Conservation (phyloP, 2,329 filamentous ascomycete genomes). For the Pseudogymnoascus sp. region DNA sequence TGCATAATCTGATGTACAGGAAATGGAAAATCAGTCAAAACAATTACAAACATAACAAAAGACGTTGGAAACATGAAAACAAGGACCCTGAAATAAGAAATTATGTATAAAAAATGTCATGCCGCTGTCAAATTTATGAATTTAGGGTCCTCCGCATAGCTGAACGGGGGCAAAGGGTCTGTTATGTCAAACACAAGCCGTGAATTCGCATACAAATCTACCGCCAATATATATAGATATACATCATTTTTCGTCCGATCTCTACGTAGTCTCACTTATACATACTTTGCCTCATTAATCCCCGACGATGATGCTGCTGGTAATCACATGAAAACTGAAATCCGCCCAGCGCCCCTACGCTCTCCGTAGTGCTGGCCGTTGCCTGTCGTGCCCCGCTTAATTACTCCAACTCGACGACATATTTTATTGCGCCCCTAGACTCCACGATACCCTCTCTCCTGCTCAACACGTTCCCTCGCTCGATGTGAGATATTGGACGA, state of each 20-base stretch:
- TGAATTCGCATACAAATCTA: background rate
- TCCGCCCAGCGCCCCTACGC: background rate
- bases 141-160: background rate
- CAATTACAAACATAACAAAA: background rate
- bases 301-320: background rate
- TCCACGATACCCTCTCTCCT: background rate
- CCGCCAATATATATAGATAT: background rate
- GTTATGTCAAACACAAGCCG: background rate
- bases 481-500: background rate
- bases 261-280: background rate
- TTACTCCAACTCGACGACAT: background rate
- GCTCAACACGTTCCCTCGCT: background rate
- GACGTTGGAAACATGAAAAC: background rate
- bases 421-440: background rate
- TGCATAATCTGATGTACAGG: background rate
- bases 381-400: background rate
- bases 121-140: background rate
- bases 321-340: background rate
- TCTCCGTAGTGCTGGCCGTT: background rate
- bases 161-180: background rate
- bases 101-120: background rate
- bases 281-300: background rate
- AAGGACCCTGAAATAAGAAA: background rate
- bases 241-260: background rate
- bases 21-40: background rate